phyloP scores from a whole-genome alignment of 306 rosid genomes.

The Mimosa pudica region DNA sequence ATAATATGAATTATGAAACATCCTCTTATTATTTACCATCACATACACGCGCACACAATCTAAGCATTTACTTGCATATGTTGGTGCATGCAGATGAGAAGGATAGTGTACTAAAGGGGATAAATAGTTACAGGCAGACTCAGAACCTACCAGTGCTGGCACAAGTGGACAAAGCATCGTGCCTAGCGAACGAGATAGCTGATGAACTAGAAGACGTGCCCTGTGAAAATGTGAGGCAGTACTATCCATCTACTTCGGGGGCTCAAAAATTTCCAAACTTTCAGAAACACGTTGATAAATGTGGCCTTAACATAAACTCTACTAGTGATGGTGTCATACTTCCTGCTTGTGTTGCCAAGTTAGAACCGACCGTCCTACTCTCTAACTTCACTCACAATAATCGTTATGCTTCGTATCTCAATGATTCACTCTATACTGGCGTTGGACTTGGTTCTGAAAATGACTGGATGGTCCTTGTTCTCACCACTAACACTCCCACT shows the following conservation, averaged over 20 bases:
- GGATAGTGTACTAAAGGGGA: conserved; percentile 67
- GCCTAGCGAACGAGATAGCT: conserved; percentile 72
- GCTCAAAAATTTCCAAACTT: conserved; percentile 42
- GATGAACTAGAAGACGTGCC: conserved; percentile 58
- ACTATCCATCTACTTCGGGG: conserved; percentile 35
- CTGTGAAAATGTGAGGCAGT: conserved; percentile 50
- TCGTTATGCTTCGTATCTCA: conserved; percentile 51
- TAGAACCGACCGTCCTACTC: conserved; percentile 48
- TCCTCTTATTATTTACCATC: background rate
- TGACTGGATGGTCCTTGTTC: conserved; percentile 84
- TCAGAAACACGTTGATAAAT: conserved; percentile 45
- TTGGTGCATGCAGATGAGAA: conserved; percentile 48
- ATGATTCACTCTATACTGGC: conserved; percentile 63
- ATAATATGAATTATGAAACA: background rate
- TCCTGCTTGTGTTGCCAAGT: conserved; percentile 61
- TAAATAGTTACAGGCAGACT: conserved; percentile 65
- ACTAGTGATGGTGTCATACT: conserved; percentile 34
- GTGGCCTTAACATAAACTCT: conserved; percentile 51
- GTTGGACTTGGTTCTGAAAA: conserved; percentile 74
- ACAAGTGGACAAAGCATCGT: conserved; percentile 54
- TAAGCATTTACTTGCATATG: background rate
- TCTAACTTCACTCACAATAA: conserved; percentile 56
- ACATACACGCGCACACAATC: no score
- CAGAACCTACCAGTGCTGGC: conserved; percentile 42
- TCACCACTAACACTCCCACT: conserved; percentile 47